phyloP scores from a whole-genome alignment of 768 basidiomycete species.

The Strobilomyces confusus region DNA sequence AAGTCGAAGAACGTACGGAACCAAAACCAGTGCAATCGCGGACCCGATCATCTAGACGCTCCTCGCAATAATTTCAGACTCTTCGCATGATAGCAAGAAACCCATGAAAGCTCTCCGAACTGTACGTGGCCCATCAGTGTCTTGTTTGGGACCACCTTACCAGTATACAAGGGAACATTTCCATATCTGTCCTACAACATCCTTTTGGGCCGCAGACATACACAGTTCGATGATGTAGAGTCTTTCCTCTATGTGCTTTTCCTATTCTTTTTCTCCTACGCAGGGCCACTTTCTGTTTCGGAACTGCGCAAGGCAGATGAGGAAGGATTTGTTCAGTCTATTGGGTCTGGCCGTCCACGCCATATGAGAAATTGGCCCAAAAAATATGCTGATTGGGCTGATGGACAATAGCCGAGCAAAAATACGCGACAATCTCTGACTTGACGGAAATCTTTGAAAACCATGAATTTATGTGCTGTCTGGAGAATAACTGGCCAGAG shows the following conservation, averaged over 20 bases:
- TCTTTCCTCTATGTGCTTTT: conserved; percentile 3
- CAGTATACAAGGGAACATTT: background rate
- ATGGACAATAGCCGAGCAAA: background rate
- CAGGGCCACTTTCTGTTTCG: background rate
- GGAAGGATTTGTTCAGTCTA: background rate
- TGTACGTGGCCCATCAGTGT: background rate
- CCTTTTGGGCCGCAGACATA: background rate
- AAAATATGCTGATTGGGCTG: background rate
- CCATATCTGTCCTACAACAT: background rate
- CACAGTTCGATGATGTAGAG: background rate
- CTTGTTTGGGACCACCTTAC: background rate
- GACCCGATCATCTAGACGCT: background rate
- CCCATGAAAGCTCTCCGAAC: background rate
- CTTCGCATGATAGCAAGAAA: background rate
- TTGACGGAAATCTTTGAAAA: background rate
- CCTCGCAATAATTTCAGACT: background rate
- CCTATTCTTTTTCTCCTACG: background rate
- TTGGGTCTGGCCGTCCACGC: background rate
- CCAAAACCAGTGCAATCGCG: background rate
- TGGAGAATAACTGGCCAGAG: background rate
- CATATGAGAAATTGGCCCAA: background rate
- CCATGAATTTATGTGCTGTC: background rate
- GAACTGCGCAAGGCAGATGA: background rate
- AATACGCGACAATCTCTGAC: background rate
- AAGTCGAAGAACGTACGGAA: background rate